Evolutionary conservation across 23 red algal genomes (phyloP), one percentile per base, ranked within the genome.

Genomic region (Gracilaria domingensis): DNA sequence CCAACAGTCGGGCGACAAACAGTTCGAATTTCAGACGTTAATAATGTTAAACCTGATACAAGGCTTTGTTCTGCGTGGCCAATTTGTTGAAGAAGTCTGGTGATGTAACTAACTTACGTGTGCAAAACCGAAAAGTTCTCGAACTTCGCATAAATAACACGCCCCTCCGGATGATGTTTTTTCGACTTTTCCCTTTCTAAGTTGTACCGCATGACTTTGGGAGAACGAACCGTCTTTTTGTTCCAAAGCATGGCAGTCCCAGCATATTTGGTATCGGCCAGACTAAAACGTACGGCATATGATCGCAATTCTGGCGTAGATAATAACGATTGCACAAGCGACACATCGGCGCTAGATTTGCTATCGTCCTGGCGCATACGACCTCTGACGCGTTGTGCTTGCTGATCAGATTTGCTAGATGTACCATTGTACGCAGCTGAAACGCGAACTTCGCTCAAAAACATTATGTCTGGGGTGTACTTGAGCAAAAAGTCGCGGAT

Each of bases 211-310:
- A 90, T 75, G 49, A 29, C 24, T 20, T 55, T 80, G 37, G 87
- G 87, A 28, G 24, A 6, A 16, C 34, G 25, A 49, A 44, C 66
- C 0, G 71, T 79, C 23, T 90, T 64, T 8, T 49, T 90, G 64
- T 90, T 90, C 45, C 57, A 40, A 62, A 90, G 59, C 87, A 90
- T 90, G 49, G 87, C 87, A 50, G 87, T 90, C 4, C 87, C 87
- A 32, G 87, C 73, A 40, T 90, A 90, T 33, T 90, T 90, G 59
- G 74, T 90, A 60, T 90, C 72, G 26, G 87, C 87, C 48, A 90
- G 75, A 71, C 74, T 90, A 6, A 90, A 79, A 42, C 79, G 77
- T 2, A 40, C 17, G 38, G 69, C 79, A 56, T 90, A 90, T 14
- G 48, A 57, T 69, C 32, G 37, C 32, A 80, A 25, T 39, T 66